Evolutionary conservation across 2,329 filamentous ascomycete species (phyloP), one percentile per base, ranked within the genome.

Genomic region (Paramyrothecium sp.): DNA sequence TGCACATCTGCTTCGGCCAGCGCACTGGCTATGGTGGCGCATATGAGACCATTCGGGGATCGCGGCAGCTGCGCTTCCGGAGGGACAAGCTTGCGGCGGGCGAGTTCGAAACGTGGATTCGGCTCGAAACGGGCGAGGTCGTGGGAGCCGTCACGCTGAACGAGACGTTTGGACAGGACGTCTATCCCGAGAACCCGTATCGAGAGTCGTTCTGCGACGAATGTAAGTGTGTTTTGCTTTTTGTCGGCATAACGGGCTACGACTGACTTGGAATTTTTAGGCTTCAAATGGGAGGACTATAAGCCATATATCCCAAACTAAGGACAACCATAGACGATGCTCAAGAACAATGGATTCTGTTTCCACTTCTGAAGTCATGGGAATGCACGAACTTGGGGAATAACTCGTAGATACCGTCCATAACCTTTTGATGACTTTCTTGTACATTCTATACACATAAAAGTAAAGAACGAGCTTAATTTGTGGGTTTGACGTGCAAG

Each of bases 11-110:
- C 60, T 88, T 85, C 65, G 83, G 84, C 2, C 81, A 87, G 59
- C 85, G 86, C 60, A 80, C 82, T 0, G 86, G 87, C 1, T 89
- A 88, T 56, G 87, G 86, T 1, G 87, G 87, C 0, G 89, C 89
- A 60, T 83, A 85, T 0, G 73, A 75, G 41, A 87, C 81, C 80
- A 76, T 78, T 4, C 78, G 86, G 0, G 87, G 86, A 1, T 77
- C 78, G 10, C 74, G 84, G 1, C 62, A 65, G 49, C 26, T 65
- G 7, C 54, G 60, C 7, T 21, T 65, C 11, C 56, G 38, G 1
- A 53, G 56, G 17, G 62, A 63, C 22, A 79, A 84, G 58, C 69
- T 87, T 22, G 61, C 74, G 3, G 51, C 69, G 21, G 60, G 72
- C 19, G 75, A 76, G 30, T 65, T 83, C 0, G 75, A 83, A 53